A percentile compares a stretch with the other conserved stretches of the same genome.
phyloP scores from a whole-genome alignment of 192 early-diverging fungal genomes.

The Gigaspora rosea region DNA sequence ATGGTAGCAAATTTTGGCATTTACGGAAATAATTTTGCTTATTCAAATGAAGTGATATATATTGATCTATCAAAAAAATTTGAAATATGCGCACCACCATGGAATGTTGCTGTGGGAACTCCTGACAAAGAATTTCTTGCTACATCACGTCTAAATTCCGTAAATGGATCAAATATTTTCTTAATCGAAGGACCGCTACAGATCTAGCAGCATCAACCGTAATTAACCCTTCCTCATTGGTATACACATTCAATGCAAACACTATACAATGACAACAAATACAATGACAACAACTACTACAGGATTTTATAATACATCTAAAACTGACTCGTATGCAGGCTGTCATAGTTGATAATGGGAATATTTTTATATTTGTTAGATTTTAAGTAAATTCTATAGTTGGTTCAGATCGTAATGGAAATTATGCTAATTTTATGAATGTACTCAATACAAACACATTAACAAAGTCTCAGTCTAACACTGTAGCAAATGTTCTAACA shows the following conservation, averaged over 20 bases:
- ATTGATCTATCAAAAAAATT: too few species aligned
- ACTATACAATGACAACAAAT: neutral
- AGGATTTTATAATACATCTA: neutral
- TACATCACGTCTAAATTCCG: too few species aligned
- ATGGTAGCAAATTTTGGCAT: too few species aligned
- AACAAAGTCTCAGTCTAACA: neutral
- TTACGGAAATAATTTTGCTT: too few species aligned
- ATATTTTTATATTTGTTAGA: slow-evolving; percentile 5
- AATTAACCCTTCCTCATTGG: too few species aligned
- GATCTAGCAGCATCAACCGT: neutral
- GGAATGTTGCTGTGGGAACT: too few species aligned
- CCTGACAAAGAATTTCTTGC: too few species aligned
- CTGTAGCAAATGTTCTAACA: neutral
- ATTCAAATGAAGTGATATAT: too few species aligned
- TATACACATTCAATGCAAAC: neutral
- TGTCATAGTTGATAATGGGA: neutral
- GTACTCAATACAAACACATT: neutral
- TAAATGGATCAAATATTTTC: neutral
- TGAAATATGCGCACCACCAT: too few species aligned
- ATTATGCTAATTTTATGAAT: neutral
- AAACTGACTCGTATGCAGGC: neutral
- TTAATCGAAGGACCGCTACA: neutral
- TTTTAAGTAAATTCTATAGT: neutral
- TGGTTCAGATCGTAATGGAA: neutral
- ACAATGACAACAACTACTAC: neutral